Conservation (phyloP, 2,329 filamentous ascomycete genomes). For the Aspergillus cejpii region DNA sequence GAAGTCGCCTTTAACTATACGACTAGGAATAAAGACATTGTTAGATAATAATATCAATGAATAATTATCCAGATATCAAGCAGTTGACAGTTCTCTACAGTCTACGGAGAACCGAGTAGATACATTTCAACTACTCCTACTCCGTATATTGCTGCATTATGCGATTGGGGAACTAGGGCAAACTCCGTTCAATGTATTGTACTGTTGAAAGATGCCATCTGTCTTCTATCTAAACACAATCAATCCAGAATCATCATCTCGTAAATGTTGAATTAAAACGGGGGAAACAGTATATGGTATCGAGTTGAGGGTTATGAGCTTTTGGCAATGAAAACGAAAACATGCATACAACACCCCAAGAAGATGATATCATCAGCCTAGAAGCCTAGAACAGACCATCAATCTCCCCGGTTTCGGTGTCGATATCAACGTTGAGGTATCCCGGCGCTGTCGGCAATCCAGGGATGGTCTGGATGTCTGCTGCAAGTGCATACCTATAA, state of each 20-base stretch:
- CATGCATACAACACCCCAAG: neutral
- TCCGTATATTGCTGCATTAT: too few relatives aligned
- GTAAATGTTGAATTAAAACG: slow-evolving; percentile 9
- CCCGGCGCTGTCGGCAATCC: slow-evolving; percentile 91
- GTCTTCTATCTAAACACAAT: neutral
- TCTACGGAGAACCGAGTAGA: too few relatives aligned
- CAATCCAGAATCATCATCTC: neutral
- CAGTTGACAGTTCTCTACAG: too few relatives aligned
- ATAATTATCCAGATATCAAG: neutral
- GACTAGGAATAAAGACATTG: neutral
- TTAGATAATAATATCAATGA: neutral
- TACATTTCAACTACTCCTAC: too few relatives aligned
- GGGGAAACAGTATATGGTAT: neutral
- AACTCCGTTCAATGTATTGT: neutral
- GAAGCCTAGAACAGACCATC: slow-evolving; percentile 78
- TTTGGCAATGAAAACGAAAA: neutral
- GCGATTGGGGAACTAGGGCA: too few relatives aligned
- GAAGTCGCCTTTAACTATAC: slow-evolving; percentile 7
- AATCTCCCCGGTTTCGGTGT: slow-evolving; percentile 75
- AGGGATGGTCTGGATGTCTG: slow-evolving; percentile 97
- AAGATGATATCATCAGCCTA: slow-evolving; percentile 43
- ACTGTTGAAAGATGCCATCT: too few relatives aligned
- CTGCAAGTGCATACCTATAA: slow-evolving; percentile 75
- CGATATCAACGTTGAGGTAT: slow-evolving; percentile 85
- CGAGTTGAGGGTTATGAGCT: neutral